phyloP scores from a whole-genome alignment of 2,329 filamentous ascomycete genomes.

The Neofusicoccum umdonicola region DNA sequence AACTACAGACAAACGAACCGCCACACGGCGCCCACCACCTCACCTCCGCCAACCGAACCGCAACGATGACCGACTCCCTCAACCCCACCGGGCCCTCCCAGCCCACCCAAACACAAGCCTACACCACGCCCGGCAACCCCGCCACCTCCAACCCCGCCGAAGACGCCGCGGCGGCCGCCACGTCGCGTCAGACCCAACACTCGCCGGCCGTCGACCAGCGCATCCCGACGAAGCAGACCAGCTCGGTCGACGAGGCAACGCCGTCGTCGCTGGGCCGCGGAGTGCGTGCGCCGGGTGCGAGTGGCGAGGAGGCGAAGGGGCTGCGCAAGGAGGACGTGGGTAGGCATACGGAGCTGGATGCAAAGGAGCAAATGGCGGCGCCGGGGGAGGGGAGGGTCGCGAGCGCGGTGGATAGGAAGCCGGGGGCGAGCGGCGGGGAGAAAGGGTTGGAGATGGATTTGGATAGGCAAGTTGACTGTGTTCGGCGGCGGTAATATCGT shows the following conservation, averaged over 20 bases:
- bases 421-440: conserved; percentile 37
- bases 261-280: conserved; percentile 41
- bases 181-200: conserved; percentile 32
- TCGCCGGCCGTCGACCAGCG: conserved; percentile 33
- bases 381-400: conserved; percentile 47
- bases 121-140: conserved; percentile 48
- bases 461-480: conserved; percentile 34
- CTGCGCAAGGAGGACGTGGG: conserved; percentile 41
- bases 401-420: conserved; percentile 38
- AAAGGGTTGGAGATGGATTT: conserved; percentile 45
- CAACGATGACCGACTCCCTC: conserved; percentile 38
- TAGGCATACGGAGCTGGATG: conserved; percentile 47
- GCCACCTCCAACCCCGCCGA: conserved; percentile 43
- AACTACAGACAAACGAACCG: neutral
- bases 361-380: conserved; percentile 43
- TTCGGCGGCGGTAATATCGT: too few species aligned
- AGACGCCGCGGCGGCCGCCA: conserved; percentile 28
- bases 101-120: conserved; percentile 44
- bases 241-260: conserved; percentile 30
- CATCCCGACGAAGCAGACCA: conserved; percentile 37
- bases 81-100: conserved; percentile 38
- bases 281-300: conserved; percentile 36
- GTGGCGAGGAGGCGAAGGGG: conserved; percentile 45
- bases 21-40: neutral
- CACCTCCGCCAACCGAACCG: neutral